These are phyloP conservation scores for Petasospora rhodanensis DNA, from an alignment of 1,139 yeast genomes.

Conservation along the genomic window DNA sequence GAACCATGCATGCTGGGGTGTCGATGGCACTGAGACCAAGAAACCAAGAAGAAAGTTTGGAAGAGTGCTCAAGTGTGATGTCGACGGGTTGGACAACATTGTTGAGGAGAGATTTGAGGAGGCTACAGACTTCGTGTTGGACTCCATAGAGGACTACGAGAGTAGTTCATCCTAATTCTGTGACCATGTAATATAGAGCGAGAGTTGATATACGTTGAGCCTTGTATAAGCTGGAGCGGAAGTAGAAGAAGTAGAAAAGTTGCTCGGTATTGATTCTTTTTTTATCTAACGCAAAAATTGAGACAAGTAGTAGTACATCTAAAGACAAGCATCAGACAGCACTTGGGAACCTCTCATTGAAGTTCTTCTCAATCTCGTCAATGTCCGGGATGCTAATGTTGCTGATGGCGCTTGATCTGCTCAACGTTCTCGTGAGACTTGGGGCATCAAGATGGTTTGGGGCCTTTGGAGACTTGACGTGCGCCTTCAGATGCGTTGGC, in stretches of 20 bases:
- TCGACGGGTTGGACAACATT: slow-evolving; percentile 72
- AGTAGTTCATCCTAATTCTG: slow-evolving; percentile 14
- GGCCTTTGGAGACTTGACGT: slow-evolving; percentile 5
- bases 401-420: slow-evolving; percentile 38
- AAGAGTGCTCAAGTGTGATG: slow-evolving; percentile 68
- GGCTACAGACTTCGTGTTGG: slow-evolving; percentile 76
- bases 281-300: too few relatives aligned
- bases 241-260: too few relatives aligned
- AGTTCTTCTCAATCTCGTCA: slow-evolving; percentile 51
- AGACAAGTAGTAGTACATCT: too few relatives aligned
- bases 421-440: slow-evolving; percentile 19
- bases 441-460: slow-evolving; percentile 3
- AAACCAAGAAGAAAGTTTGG: slow-evolving; percentile 90
- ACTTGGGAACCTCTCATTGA: slow-evolving; percentile 52
- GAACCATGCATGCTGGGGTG: slow-evolving; percentile 75
- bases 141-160: slow-evolving; percentile 48
- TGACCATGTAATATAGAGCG: too few relatives aligned
- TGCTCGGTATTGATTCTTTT: too few relatives aligned
- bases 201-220: too few relatives aligned
- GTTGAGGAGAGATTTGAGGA: slow-evolving; percentile 82
- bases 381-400: slow-evolving; percentile 48
- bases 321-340: slow-evolving; percentile 29
- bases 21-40: slow-evolving; percentile 46
- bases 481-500: slow-evolving; percentile 47
- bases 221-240: too few relatives aligned